These are phyloP conservation scores for Craterostigma plantagineum DNA, from an alignment of 257 asterid genomes.

Conservation along the genomic window DNA sequence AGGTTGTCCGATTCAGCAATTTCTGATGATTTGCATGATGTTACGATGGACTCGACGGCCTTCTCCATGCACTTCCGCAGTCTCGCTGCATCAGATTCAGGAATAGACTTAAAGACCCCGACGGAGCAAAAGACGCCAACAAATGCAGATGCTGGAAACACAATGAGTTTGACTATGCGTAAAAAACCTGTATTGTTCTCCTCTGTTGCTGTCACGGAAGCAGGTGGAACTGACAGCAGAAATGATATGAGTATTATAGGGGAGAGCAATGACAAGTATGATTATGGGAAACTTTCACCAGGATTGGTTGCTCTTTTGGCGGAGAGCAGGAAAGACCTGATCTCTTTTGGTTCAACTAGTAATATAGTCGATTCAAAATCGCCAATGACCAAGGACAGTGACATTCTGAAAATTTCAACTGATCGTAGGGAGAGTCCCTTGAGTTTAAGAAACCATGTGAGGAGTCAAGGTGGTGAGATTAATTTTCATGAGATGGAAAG, in stretches of 20 bases:
- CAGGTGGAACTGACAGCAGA: constrained; percentile 32
- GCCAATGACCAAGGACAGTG: constrained; percentile 14
- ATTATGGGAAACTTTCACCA: constrained; percentile 56
- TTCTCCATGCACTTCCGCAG: constrained; percentile 91
- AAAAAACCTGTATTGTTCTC: constrained; percentile 20
- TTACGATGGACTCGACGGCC: constrained; percentile 95
- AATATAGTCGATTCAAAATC: constrained; percentile 18
- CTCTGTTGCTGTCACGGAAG: constrained; percentile 19
- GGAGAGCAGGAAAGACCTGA: constrained; percentile 27
- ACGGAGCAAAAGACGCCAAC: constrained; percentile 65
- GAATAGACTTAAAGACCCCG: constrained; percentile 62
- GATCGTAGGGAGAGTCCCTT: constrained; percentile 16
- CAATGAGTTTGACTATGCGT: constrained; percentile 41
- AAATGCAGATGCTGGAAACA: constrained; percentile 27
- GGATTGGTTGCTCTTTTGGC: constrained; percentile 49
- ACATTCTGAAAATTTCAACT: constrained; percentile 3
- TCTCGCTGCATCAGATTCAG: constrained; percentile 78
- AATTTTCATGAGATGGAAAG: not conserved
- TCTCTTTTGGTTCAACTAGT: constrained; percentile 19
- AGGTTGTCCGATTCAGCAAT: constrained; percentile 67
- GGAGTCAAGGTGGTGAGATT: constrained; percentile 11
- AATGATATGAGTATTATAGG: constrained; percentile 84
- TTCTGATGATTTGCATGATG: constrained; percentile 64
- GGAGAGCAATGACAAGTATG: constrained; percentile 41
- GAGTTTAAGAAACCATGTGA: constrained; percentile 11